phyloP scores from a whole-genome alignment of 208 protist genomes.

The Zelonia costaricensis region DNA sequence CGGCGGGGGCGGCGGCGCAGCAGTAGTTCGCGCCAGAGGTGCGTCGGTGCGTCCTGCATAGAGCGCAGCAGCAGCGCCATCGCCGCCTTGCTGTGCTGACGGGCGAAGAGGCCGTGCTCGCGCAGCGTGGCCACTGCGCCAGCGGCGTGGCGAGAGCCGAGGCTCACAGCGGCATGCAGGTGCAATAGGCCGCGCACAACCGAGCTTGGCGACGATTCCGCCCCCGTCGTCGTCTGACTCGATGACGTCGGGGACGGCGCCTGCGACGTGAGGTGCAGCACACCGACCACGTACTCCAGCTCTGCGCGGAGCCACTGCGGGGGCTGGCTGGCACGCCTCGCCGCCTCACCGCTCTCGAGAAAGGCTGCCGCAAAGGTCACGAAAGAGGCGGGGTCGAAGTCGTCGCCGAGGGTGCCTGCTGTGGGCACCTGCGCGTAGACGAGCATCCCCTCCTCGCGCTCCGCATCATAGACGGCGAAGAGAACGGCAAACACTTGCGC shows the following conservation, averaged over 20 bases:
- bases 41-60: conserved; percentile 18
- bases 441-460: neutral
- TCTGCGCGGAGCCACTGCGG: conserved; percentile 22
- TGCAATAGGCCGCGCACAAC: conserved; percentile 22
- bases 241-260: neutral
- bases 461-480: conserved; percentile 16
- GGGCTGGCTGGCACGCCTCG: neutral
- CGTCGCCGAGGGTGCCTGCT: neutral
- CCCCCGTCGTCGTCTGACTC: neutral
- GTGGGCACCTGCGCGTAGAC: neutral
- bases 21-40: conserved; percentile 53
- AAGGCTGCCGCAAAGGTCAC: conserved; percentile 10
- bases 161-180: conserved; percentile 46
- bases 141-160: conserved; percentile 53
- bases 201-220: neutral
- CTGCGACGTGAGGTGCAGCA: conserved; percentile 9
- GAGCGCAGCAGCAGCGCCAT: conserved; percentile 37
- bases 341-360: conserved; percentile 15
- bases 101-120: conserved; percentile 62
- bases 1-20: neutral
- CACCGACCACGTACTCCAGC: conserved; percentile 26
- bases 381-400: conserved; percentile 16
- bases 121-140: conserved; percentile 57
- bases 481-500: conserved; percentile 37
- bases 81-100: conserved; percentile 45